Base-by-base conservation (phyloP, 805 yeast species). In the Lipomyces lipofer region DNA sequence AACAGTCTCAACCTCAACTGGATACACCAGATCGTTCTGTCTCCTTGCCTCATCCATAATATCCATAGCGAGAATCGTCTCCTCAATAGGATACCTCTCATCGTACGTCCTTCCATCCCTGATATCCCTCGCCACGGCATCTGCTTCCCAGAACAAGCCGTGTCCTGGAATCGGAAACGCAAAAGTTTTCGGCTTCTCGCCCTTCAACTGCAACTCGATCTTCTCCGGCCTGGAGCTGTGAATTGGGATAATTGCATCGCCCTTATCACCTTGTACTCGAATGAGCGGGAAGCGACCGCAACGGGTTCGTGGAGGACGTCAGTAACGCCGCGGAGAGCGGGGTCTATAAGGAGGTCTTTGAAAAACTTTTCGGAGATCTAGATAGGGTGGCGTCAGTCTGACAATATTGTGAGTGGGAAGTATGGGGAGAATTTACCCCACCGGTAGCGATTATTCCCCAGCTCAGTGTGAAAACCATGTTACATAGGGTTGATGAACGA, bases 91-190 rank as follows among this genome's bases (percentile, higher is more conserved):
- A 64, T 74, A 67, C 2, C 65, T 43, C 17, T 61, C 66, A 54
- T 74, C 73, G 57, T 74, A 71, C 13, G 65, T 61, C 50, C 67
- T 70, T 10, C 80, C 80, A 13, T 65, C 68, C 4, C 63, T 50
- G 38, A 81, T 68, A 50, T 75, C 78, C 44, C 71, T 66, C 2
- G 81, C 84, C 28, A 75, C 75, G 3, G 78, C 82, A 60, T 79
- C 76, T 1, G 84, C 84, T 67, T 81, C 85, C 65, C 75, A 76
- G 60, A 77, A 77, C 64, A 80, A 76, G 0, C 86, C 86, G 45
- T 69, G 65, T 43, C 67, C 68, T 9, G 60, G 61, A 32, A 60
- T 52, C 4, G 56, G 53, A 24, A 30, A 9, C 48, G 47, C 15
- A 35, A 17, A 42, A 12, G 46, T 29, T 10, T 30, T 29, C n/a